These are phyloP conservation scores for Pichia norvegensis DNA, from an alignment of 1,139 yeast species.

Conservation along the genomic window DNA sequence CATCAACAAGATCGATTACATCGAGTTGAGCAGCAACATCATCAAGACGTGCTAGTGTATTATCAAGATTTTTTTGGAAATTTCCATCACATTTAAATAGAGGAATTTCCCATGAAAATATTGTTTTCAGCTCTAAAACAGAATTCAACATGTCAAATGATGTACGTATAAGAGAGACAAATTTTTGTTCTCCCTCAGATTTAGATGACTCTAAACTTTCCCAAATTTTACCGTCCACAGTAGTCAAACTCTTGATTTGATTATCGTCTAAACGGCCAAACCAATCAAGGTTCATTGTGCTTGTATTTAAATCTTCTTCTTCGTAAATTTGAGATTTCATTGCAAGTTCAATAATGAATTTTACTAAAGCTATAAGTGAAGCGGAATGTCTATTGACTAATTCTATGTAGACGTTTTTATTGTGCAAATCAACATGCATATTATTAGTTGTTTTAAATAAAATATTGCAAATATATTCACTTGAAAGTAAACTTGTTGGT, in stretches of 20 bases:
- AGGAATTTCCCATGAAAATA: conserved; percentile 8
- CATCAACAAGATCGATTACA: neutral
- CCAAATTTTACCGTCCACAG: conserved; percentile 5
- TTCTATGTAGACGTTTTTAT: conserved; percentile 13
- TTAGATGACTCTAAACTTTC: conserved; percentile 6
- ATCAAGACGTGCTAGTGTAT: conserved; percentile 3
- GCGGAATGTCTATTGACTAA: conserved; percentile 27
- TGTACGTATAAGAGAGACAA: conserved; percentile 7
- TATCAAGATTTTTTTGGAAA: conserved; percentile 1
- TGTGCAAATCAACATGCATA: neutral
- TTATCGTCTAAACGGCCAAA: conserved; percentile 7
- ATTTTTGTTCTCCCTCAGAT: neutral
- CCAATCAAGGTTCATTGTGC: conserved; percentile 43
- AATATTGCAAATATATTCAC: conserved; percentile 11
- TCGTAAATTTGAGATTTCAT: conserved; percentile 56
- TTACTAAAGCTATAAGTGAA: conserved; percentile 48
- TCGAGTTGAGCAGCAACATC: conserved; percentile 2
- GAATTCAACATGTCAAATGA: conserved; percentile 9
- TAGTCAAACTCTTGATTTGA: conserved; percentile 6
- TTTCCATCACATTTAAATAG: conserved; percentile 4
- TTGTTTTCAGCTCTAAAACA: conserved; percentile 4
- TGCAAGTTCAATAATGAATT: conserved; percentile 41
- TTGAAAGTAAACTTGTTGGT: conserved; percentile 12
- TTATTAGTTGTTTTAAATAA: neutral
- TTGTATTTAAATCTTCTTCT: conserved; percentile 67